Evolutionary conservation across 257 asterid species (phyloP), one percentile per base, ranked within the genome.

Genomic region (Plectranthus barbatus): DNA sequence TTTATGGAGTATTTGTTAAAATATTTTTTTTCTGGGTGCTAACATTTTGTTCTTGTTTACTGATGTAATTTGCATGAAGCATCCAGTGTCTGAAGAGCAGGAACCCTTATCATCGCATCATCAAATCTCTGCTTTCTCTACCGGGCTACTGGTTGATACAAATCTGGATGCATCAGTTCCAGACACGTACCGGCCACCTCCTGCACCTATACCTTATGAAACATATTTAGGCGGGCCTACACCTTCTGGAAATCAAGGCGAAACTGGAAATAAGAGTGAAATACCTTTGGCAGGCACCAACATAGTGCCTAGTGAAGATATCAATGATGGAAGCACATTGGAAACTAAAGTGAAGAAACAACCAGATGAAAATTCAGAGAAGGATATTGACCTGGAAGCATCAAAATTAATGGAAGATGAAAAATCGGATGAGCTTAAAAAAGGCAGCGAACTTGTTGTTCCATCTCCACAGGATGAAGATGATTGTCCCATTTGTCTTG

Each of bases 401-500:
- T 60, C 69, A 49, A 72, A 81, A 67, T 81, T 76, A 67, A 67
- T 69, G 63, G 89, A 80, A 29, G 81, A 81, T 54, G 83, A 76
- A 73, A 69, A 76, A 7, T 74, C 88, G 9, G 85, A 68, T 5
- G 95, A 85, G 54, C 83, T 83, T 34, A 83, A 85, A 54, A 88
- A 85, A 76, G 47, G 82, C 48, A 70, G 70, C 59, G 63, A 74
- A 70, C 68, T 74, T 66, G 48, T 62, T 34, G 33, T 64, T 56
- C 64, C 77, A 67, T 67, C 79, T 13, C 65, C 73, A 48, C 62
- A 55, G 66, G 87, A 83, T 42, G 95, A 87, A 74, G 90, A 83
- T 67, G 92, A 84, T 72, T 88, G 96, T 50, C 94, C 96, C 68
- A 88, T 79, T 68, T 88, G 96, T 79, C 86, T 88, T 50, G 96